Conservation (phyloP, 192 early-diverging fungal genomes). For the Coemansia sp. region DNA sequence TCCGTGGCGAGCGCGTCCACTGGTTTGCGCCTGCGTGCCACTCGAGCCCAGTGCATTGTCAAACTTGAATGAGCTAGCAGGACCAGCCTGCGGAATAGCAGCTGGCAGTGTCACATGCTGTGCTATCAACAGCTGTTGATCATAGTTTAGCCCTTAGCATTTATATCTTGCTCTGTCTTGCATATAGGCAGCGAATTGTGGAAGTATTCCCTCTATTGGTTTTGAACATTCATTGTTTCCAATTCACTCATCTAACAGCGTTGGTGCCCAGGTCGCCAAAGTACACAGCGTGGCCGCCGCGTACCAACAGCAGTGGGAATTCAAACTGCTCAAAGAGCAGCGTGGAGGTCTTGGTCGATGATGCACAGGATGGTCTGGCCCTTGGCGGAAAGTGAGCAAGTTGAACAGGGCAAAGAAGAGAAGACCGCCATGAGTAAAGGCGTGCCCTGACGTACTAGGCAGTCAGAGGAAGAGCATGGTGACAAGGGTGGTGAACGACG, state of each 20-base stretch:
- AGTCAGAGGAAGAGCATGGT: constrained; percentile 69
- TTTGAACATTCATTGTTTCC: too few species aligned
- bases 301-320: constrained; percentile 74
- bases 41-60: too few species aligned
- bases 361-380: constrained; percentile 76
- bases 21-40: too few species aligned
- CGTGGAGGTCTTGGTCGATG: constrained; percentile 82
- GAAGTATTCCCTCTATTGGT: too few species aligned
- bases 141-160: too few species aligned
- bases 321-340: constrained; percentile 85
- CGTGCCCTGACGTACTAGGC: constrained; percentile 57
- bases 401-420: constrained; percentile 76
- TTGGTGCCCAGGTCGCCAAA: constrained; percentile 78
- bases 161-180: too few species aligned
- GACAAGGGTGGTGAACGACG: constrained; percentile 67
- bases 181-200: too few species aligned
- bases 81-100: too few species aligned
- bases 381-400: constrained; percentile 63
- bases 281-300: constrained; percentile 78
- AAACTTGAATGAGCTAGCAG: too few species aligned
- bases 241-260: constrained; percentile 14
- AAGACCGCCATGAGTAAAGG: constrained; percentile 77
- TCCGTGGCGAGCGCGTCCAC: too few species aligned
- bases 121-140: too few species aligned
- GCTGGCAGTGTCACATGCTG: too few species aligned